Evolutionary conservation across 257 asterid genomes (phyloP).

Genomic region (Dorcoceras hygrometricum): DNA sequence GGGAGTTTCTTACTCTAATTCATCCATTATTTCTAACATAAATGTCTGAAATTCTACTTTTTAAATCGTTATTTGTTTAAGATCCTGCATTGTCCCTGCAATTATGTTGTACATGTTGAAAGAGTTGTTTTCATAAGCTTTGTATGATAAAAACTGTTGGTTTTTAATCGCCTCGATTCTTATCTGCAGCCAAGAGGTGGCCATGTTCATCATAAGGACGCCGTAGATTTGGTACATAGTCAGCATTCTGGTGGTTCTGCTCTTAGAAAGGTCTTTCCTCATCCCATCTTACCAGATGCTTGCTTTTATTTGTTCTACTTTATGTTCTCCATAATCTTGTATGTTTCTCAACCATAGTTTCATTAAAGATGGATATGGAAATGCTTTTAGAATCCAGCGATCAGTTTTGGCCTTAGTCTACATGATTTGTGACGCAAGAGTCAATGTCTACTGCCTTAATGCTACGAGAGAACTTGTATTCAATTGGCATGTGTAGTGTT

Average conservation of each 20-base stretch:
- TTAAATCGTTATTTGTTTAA: neutral
- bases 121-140: neutral
- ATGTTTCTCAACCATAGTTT: neutral
- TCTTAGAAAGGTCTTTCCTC: neutral
- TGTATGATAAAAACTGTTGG: neutral
- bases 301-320: neutral
- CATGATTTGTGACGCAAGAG: neutral
- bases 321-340: neutral
- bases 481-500: neutral
- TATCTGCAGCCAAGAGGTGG: constrained; percentile 34
- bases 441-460: neutral
- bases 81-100: neutral
- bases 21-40: neutral
- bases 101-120: neutral
- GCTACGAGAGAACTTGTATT: neutral
- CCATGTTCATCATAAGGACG: constrained; percentile 30
- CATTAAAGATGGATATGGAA: neutral
- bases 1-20: neutral
- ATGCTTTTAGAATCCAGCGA: neutral
- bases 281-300: neutral
- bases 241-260: constrained; percentile 39
- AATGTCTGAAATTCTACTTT: neutral
- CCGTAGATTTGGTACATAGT: constrained; percentile 32
- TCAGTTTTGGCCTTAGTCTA: neutral
- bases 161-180: constrained; percentile 1